Evolutionary conservation across 2,329 filamentous ascomycete genomes (phyloP).

Genomic region (Arthrobotrys conoides): DNA sequence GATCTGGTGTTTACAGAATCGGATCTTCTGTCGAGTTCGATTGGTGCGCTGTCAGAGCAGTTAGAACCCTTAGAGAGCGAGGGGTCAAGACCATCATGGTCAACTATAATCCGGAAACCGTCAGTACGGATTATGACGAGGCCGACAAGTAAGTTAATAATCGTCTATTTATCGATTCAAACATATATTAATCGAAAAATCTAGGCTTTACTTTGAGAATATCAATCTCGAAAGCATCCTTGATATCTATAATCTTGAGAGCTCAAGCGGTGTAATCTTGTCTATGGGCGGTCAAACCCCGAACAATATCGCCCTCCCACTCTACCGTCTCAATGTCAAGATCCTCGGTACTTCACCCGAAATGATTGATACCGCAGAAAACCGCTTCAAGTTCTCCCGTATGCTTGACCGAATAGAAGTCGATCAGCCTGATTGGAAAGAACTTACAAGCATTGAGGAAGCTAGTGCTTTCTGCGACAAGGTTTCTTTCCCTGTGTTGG

Average conservation of each 20-base stretch:
- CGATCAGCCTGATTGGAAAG: slow-evolving; percentile 98
- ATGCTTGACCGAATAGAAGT: slow-evolving; percentile 96
- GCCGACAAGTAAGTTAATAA: slow-evolving; percentile 75
- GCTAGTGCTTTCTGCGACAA: slow-evolving; percentile 87
- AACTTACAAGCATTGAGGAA: slow-evolving; percentile 93
- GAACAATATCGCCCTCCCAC: slow-evolving; percentile 94
- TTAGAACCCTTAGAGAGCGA: slow-evolving; percentile 86
- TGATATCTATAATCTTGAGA: slow-evolving; percentile 92
- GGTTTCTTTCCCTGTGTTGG: slow-evolving; percentile 92
- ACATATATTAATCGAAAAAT: slow-evolving; percentile 12
- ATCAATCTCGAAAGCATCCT: slow-evolving; percentile 91
- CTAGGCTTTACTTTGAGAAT: slow-evolving; percentile 88
- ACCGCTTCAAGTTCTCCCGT: slow-evolving; percentile 97
- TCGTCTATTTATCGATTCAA: not conserved
- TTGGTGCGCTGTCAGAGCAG: slow-evolving; percentile 96
- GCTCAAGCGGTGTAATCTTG: slow-evolving; percentile 85
- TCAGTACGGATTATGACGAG: slow-evolving; percentile 92
- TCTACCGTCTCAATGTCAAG: slow-evolving; percentile 90
- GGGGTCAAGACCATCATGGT: slow-evolving; percentile 97
- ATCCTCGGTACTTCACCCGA: slow-evolving; percentile 95
- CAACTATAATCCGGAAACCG: slow-evolving; percentile 92
- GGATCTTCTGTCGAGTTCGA: slow-evolving; percentile 99
- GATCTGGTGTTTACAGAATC: slow-evolving; percentile 96
- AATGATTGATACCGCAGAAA: slow-evolving; percentile 98
- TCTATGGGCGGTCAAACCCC: slow-evolving; percentile 98